phyloP scores from a whole-genome alignment of 1,139 yeast species.

The Protomyces gravidus region DNA sequence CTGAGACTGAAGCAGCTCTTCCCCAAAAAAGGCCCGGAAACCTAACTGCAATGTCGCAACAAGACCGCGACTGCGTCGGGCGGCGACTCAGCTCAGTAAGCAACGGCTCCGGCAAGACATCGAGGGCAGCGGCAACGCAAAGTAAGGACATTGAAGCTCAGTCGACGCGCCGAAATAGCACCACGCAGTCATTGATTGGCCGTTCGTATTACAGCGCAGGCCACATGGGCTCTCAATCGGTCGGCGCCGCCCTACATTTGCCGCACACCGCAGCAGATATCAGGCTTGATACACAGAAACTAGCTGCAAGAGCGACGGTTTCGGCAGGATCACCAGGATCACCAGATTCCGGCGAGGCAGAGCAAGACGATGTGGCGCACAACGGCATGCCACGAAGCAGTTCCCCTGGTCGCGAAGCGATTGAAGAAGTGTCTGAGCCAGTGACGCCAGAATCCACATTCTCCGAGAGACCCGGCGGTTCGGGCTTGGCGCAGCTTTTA shows the following conservation, averaged over 20 bases:
- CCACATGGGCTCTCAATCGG: neutral
- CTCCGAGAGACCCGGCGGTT: neutral
- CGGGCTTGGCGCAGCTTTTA: conserved; percentile 10
- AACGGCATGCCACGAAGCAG: neutral
- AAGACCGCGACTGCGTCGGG: neutral
- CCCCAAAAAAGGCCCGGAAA: too few relatives aligned
- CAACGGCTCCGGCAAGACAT: neutral
- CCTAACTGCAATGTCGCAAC: conserved; percentile 3
- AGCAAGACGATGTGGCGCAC: neutral
- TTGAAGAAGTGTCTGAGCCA: conserved; percentile 19
- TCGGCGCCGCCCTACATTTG: neutral
- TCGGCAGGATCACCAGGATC: neutral
- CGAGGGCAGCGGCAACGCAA: neutral
- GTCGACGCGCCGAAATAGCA: neutral
- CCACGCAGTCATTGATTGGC: neutral
- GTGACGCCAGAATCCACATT: conserved; percentile 18
- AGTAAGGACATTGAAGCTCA: neutral
- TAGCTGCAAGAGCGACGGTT: conserved; percentile 18
- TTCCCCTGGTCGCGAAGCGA: neutral
- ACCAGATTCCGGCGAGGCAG: neutral
- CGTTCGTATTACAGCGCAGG: neutral
- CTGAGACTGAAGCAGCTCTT: too few relatives aligned
- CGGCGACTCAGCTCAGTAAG: neutral
- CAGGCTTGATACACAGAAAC: conserved; percentile 20
- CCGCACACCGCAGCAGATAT: conserved; percentile 2